phyloP scores from a whole-genome alignment of 768 basidiomycete species.

The Suillus lakei region DNA sequence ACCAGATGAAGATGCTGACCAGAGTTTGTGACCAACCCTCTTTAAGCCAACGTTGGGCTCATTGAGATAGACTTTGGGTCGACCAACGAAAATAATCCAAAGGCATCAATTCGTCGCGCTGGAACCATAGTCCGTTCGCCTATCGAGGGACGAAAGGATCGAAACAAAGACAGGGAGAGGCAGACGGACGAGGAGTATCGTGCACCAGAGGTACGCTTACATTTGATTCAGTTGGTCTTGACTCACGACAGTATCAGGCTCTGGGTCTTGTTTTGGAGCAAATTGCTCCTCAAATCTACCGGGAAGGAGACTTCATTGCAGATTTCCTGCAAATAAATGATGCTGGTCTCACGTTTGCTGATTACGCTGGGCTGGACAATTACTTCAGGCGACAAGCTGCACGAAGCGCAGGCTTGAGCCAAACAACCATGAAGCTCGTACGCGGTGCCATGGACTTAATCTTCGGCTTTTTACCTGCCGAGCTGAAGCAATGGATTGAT shows the following conservation, averaged over 20 bases:
- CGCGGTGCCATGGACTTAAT: slow-evolving; percentile 93
- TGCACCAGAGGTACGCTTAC: slow-evolving; percentile 67
- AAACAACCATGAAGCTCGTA: slow-evolving; percentile 76
- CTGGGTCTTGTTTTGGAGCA: slow-evolving; percentile 77
- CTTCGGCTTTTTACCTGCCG: slow-evolving; percentile 88
- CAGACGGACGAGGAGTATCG: slow-evolving; percentile 61
- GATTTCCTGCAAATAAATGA: slow-evolving; percentile 95
- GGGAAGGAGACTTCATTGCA: slow-evolving; percentile 86
- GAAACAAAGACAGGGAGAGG: slow-evolving; percentile 56
- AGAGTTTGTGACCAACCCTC: slow-evolving; percentile 49
- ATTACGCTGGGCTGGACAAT: slow-evolving; percentile 91
- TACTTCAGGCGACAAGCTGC: slow-evolving; percentile 95
- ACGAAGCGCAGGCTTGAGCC: slow-evolving; percentile 66
- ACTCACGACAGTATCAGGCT: slow-evolving; percentile 52
- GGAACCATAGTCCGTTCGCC: slow-evolving; percentile 86
- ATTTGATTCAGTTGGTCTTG: not conserved
- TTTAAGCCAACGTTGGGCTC: not conserved
- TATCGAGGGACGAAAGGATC: slow-evolving; percentile 52
- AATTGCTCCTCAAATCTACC: slow-evolving; percentile 73
- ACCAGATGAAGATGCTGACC: slow-evolving; percentile 74
- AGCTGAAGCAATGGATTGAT: slow-evolving; percentile 88
- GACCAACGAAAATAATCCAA: slow-evolving; percentile 42
- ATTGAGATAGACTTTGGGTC: slow-evolving; percentile 45
- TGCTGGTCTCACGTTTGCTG: slow-evolving; percentile 88
- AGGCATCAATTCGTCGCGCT: slow-evolving; percentile 75